These are phyloP conservation scores for Silene latifolia DNA, from an alignment of 148 eudicot genomes.

Conservation along the genomic window DNA sequence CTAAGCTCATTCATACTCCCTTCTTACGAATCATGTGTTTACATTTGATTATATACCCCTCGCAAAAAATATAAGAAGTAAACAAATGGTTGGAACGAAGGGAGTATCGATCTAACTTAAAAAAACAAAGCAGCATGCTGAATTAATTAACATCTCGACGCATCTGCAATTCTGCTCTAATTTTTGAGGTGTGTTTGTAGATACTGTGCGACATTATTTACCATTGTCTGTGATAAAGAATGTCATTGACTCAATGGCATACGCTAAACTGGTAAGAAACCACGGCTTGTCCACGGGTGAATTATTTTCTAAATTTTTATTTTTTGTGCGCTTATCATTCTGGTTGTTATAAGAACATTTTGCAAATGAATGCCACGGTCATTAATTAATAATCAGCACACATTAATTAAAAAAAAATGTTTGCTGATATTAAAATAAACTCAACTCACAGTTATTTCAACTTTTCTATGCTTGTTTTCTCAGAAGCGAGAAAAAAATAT, in stretches of 20 bases:
- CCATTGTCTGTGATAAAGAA: conserved; percentile 72
- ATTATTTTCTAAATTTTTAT: background rate
- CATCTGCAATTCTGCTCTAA: conserved; percentile 8
- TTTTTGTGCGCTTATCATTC: conserved; percentile 11
- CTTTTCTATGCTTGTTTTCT: background rate
- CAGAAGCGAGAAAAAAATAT: background rate
- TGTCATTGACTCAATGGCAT: conserved; percentile 91
- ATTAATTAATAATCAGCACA: background rate
- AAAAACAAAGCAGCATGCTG: background rate
- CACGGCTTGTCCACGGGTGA: background rate
- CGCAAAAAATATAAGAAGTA: too few relatives aligned
- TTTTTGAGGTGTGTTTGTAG: conserved; percentile 38
- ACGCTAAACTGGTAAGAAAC: conserved; percentile 73
- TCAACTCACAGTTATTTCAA: too few relatives aligned
- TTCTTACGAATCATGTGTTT: too few relatives aligned
- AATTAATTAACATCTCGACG: background rate
- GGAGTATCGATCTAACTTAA: background rate
- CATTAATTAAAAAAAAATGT: background rate
- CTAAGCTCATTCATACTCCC: background rate
- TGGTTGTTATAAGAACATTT: background rate
- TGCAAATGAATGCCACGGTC: background rate
- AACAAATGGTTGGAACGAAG: too few relatives aligned
- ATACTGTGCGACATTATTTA: conserved; percentile 84
- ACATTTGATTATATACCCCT: too few relatives aligned
- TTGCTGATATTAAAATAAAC: too few relatives aligned